phyloP scores from a whole-genome alignment of 768 basidiomycete genomes.

The Hebeloma cylindrosporum region DNA sequence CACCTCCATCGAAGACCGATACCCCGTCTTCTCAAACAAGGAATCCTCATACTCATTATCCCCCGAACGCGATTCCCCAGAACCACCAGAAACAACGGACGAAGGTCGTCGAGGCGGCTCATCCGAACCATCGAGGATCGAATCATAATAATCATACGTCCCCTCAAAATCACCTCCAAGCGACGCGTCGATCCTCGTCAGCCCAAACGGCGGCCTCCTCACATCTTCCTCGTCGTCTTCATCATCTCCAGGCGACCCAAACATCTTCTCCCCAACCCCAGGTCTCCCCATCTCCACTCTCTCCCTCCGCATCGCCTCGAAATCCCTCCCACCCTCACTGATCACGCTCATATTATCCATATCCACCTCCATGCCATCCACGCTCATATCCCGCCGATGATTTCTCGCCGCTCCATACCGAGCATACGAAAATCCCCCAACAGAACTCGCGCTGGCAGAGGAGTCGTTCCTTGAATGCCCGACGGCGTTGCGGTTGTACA shows the following conservation, averaged over 20 bases:
- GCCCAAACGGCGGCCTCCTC: too few relatives aligned
- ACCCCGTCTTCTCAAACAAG: slow-evolving; percentile 62
- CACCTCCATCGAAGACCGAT: slow-evolving; percentile 48
- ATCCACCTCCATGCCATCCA: slow-evolving; percentile 64
- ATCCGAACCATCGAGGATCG: slow-evolving; percentile 52
- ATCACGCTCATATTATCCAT: too few relatives aligned
- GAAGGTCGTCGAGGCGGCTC: too few relatives aligned
- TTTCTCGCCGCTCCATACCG: slow-evolving; percentile 50
- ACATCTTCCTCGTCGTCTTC: background rate
- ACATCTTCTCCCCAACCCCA: slow-evolving; percentile 86
- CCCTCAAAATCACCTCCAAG: background rate
- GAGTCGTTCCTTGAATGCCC: slow-evolving; percentile 59
- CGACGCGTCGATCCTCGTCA: too few relatives aligned
- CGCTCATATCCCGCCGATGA: slow-evolving; percentile 53
- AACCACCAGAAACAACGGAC: too few relatives aligned
- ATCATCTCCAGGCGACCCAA: slow-evolving; percentile 38
- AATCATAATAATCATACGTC: slow-evolving; percentile 47
- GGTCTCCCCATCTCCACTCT: slow-evolving; percentile 58
- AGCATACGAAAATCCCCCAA: slow-evolving; percentile 52
- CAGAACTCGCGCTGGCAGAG: slow-evolving; percentile 54
- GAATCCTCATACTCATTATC: slow-evolving; percentile 47
- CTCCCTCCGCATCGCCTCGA: slow-evolving; percentile 39
- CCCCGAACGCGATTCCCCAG: too few relatives aligned
- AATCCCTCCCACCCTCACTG: too few relatives aligned
- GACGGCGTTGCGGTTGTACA: slow-evolving; percentile 67